phyloP scores from a whole-genome alignment of 1,284 basidiomycete genomes.

The Trichosporon inkin region DNA sequence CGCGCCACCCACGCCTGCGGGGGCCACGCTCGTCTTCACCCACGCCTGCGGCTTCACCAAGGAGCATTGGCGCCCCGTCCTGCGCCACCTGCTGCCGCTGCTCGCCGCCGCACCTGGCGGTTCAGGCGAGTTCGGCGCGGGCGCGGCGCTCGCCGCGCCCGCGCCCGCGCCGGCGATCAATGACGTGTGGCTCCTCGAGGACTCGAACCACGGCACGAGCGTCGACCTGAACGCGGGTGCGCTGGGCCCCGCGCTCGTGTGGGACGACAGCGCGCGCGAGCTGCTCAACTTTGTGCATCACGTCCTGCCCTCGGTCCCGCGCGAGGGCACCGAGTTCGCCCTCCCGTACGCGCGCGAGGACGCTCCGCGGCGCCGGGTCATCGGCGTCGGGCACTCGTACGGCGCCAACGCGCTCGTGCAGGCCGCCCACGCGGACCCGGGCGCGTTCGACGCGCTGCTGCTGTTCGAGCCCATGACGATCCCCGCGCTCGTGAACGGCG shows the following conservation, averaged over 20 bases:
- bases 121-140: constrained; percentile 7
- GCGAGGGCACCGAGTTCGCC: background rate
- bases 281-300: constrained; percentile 48
- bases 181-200: constrained; percentile 76
- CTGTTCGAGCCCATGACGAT: constrained; percentile 66
- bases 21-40: constrained; percentile 64
- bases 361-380: constrained; percentile 16
- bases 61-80: constrained; percentile 64
- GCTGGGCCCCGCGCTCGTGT: constrained; percentile 49
- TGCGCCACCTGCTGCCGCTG: constrained; percentile 52
- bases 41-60: constrained; percentile 81
- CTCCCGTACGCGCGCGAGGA: background rate
- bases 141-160: background rate
- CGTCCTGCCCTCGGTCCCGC: constrained; percentile 43
- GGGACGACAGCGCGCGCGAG: constrained; percentile 50
- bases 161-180: constrained; percentile 52
- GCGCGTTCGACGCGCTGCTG: constrained; percentile 66
- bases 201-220: constrained; percentile 72
- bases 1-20: constrained; percentile 27
- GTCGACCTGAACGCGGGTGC: constrained; percentile 60
- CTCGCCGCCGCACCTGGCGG: background rate
- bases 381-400: constrained; percentile 75
- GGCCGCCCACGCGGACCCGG: constrained; percentile 61
- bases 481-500: background rate
- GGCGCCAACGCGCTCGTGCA: constrained; percentile 65